Evolutionary conservation across 1,284 basidiomycete species (phyloP).

Genomic region (Peniophora sp.): DNA sequence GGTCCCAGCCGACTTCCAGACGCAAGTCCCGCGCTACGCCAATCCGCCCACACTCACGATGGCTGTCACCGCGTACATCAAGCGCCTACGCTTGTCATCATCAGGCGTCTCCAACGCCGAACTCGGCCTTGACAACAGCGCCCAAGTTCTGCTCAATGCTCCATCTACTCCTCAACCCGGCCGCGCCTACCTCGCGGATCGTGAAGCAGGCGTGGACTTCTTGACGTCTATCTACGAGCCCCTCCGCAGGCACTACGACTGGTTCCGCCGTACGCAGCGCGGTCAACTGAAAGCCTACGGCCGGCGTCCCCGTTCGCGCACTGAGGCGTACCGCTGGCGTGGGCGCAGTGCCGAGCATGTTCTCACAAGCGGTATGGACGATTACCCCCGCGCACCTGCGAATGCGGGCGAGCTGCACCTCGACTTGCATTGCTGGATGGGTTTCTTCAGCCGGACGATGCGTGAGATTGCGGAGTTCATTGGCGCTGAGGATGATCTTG

Average conservation of each 20-base stretch:
- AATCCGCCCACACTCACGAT: conserved; percentile 92
- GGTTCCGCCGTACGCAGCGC: conserved; percentile 90
- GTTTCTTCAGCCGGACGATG: conserved; percentile 88
- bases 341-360: conserved; percentile 85
- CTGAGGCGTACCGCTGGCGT: conserved; percentile 90
- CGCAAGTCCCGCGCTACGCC: conserved; percentile 87
- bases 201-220: conserved; percentile 57
- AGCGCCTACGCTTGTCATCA: conserved; percentile 49
- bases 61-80: conserved; percentile 84
- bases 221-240: conserved; percentile 77
- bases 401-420: conserved; percentile 89
- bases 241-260: conserved; percentile 86
- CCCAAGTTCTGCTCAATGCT: conserved; percentile 41
- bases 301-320: conserved; percentile 72
- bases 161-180: conserved; percentile 18
- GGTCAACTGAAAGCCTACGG: conserved; percentile 89
- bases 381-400: conserved; percentile 84
- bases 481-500: conserved; percentile 74
- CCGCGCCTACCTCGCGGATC: conserved; percentile 46
- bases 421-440: conserved; percentile 94
- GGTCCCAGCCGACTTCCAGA: conserved; percentile 82
- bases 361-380: conserved; percentile 90
- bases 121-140: conserved; percentile 54
- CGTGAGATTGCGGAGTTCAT: conserved; percentile 76
- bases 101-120: conserved; percentile 46